Evolutionary conservation across 225 moss, liverwort and hornwort species (phyloP).

Genomic region (Marchantia polymorpha): DNA sequence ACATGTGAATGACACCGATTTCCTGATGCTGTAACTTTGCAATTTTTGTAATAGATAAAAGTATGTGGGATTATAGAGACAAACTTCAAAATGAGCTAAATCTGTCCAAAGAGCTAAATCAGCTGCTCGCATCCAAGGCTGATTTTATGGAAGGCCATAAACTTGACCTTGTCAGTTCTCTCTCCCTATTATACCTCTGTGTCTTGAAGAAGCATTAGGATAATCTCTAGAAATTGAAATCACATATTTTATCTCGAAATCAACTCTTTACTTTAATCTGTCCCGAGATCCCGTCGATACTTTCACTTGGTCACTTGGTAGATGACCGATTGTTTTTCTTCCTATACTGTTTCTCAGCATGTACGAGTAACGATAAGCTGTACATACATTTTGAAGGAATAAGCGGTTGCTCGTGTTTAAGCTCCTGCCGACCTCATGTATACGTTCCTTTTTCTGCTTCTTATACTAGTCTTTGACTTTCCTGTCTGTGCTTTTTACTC

Average conservation of each 20-base stretch:
- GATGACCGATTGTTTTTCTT: no score
- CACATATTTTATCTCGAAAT: no score
- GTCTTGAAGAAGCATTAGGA: background rate
- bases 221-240: no score
- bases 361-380: no score
- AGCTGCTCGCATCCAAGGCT: constrained; percentile 17
- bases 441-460: background rate
- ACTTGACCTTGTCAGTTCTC: constrained; percentile 20
- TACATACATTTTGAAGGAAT: no score
- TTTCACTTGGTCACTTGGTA: no score
- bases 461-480: background rate
- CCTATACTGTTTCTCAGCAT: no score
- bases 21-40: no score
- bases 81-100: constrained; percentile 27
- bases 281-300: no score
- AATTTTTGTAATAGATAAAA: background rate
- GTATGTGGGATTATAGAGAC: background rate
- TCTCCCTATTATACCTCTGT: background rate
- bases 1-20: background rate
- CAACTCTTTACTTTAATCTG: no score
- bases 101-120: constrained; percentile 13
- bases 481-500: background rate
- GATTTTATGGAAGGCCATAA: constrained; percentile 9
- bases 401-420: no score
- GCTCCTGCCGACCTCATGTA: no score